Base-by-base conservation (phyloP, 192 early-diverging fungal genomes). In the Umbelopsis isabellina region DNA sequence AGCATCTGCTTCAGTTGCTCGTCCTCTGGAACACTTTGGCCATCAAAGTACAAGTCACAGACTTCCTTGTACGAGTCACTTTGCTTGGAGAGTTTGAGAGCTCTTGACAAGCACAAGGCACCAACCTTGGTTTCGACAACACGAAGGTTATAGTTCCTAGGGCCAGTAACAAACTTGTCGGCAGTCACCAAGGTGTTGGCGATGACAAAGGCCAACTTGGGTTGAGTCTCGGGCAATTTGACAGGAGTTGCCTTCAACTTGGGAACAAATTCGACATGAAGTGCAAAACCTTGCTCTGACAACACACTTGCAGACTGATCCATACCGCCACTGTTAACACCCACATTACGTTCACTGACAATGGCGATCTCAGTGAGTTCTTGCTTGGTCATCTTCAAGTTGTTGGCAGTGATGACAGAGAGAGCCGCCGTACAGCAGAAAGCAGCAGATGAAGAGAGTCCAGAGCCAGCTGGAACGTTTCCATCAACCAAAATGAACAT, bases 231-330 rank as follows among this genome's bases (percentile, higher is more conserved):
- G 4, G 94, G 94, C 50, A 95, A 86, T 44, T 73, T 71, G 20
- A 92, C 88, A 27, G 84, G 91, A 23, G 79, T 82, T 25, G 79
- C 80, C 27, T 74, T 80, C 46, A 95, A 86, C 25, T 71, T 80
- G 5, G 95, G 95, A n/a, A 88, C 72, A 80, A 96, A 96, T 69
- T 95, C 86, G 75, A 97, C 91, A 67, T 93, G 83, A 27, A 91
- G 79, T 0, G 93, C 91, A 25, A 85, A 87, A 3, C 86, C 85
- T 30, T 83, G 84, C 25, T 84, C 77, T 10, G 88, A 89, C 78
- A 95, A 92, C 46, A 97, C 87, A 30, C 93, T 95, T 66, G 89
- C 88, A n/a, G 91, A 86, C 72, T 97, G 96, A 70, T 97, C 95
- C 95, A 97, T 97, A 27, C 92, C 91, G 37, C 85, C 85, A 33